Conservation (phyloP, 2,329 filamentous ascomycete genomes). For the Colletotrichum camelliae region DNA sequence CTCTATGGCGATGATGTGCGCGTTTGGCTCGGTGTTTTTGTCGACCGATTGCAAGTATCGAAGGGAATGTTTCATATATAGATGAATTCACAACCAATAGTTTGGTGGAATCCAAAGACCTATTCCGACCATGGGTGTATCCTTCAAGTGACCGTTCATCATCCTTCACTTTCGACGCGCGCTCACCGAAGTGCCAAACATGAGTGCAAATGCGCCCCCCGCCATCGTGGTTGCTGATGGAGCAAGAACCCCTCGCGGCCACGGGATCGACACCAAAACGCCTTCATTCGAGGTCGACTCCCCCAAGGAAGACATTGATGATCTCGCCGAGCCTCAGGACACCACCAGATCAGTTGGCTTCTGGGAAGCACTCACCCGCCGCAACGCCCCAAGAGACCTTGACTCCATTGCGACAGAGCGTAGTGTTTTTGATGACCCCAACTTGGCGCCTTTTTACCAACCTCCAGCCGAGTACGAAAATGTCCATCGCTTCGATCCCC, state of each 20-base stretch:
- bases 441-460: neutral
- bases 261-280: neutral
- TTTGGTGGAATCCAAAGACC: neutral
- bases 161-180: neutral
- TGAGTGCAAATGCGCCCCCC: neutral
- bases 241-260: neutral
- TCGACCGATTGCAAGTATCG: neutral
- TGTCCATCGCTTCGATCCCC: neutral
- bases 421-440: neutral
- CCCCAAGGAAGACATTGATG: neutral
- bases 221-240: neutral
- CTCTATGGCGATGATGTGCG: neutral
- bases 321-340: neutral
- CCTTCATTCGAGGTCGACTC: neutral
- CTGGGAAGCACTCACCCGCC: neutral
- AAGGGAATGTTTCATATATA: neutral
- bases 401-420: conserved; percentile 30
- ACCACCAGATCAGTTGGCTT: neutral
- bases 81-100: neutral
- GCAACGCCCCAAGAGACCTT: neutral
- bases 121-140: fast-evolving
- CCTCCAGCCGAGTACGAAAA: neutral
- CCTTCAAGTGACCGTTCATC: neutral
- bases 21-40: neutral
- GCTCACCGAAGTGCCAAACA: fast-evolving